phyloP scores from a whole-genome alignment of 2,329 filamentous ascomycete species.

The Tetracladium maxilliforme region DNA sequence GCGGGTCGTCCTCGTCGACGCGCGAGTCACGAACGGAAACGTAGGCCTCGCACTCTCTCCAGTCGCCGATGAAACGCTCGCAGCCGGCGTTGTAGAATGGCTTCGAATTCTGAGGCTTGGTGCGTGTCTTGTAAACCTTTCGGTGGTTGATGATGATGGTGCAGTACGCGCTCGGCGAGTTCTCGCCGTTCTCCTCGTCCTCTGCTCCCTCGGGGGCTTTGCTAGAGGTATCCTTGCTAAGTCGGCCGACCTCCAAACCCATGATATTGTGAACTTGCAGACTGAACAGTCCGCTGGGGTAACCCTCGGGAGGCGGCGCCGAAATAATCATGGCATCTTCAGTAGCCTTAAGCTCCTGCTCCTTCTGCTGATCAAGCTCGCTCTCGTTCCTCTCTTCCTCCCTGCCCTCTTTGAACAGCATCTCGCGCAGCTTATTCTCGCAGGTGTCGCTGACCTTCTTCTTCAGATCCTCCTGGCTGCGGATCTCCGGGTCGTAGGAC shows the following conservation, averaged over 20 bases:
- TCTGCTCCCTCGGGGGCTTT: slow-evolving; percentile 37
- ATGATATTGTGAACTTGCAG: slow-evolving; percentile 63
- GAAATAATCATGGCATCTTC: slow-evolving; percentile 53
- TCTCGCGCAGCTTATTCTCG: slow-evolving; percentile 50
- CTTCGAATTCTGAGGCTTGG: slow-evolving; percentile 65
- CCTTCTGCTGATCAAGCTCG: slow-evolving; percentile 53
- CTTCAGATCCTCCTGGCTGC: slow-evolving; percentile 41
- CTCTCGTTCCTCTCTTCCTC: slow-evolving; percentile 37
- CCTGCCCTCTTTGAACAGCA: no score
- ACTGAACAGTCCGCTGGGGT: slow-evolving; percentile 51
- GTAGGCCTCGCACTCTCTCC: slow-evolving; percentile 51
- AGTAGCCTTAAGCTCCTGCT: slow-evolving; percentile 46
- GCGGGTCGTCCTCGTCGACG: slow-evolving; percentile 52
- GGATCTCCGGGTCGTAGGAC: slow-evolving; percentile 40
- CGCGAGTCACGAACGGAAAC: slow-evolving; percentile 52
- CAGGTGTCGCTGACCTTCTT: slow-evolving; percentile 36
- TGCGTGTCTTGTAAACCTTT: slow-evolving; percentile 54
- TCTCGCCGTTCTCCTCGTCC: slow-evolving; percentile 43
- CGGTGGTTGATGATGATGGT: slow-evolving; percentile 61
- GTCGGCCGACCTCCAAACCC: slow-evolving; percentile 44
- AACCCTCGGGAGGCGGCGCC: slow-evolving; percentile 45
- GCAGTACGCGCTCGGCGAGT: slow-evolving; percentile 56
- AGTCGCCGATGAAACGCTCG: slow-evolving; percentile 58
- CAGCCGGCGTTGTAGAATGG: slow-evolving; percentile 69
- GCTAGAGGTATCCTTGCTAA: slow-evolving; percentile 37